These are phyloP conservation scores for Gaeumannomyces tritici DNA, from an alignment of 2,329 filamentous ascomycete species.

Conservation along the genomic window DNA sequence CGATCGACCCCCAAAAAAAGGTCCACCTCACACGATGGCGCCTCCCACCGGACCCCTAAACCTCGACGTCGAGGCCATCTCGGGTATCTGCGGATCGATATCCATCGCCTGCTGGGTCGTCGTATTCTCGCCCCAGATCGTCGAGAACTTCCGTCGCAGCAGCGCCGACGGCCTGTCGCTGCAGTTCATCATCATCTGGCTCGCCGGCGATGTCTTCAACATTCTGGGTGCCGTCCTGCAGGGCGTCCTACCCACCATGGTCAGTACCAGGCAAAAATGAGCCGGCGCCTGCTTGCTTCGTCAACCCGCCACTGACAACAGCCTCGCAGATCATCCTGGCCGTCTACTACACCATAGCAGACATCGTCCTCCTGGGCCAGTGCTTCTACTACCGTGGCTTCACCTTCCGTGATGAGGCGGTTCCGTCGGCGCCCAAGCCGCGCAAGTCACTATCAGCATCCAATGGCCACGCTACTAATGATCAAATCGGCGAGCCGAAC, in stretches of 20 bases:
- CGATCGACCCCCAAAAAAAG: neutral
- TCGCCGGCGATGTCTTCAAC: slow-evolving; percentile 59
- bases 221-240: slow-evolving; percentile 20
- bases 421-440: slow-evolving; percentile 29
- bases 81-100: slow-evolving; percentile 70
- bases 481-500: slow-evolving; percentile 20
- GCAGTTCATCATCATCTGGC: slow-evolving; percentile 88
- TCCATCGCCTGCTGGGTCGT: slow-evolving; percentile 98
- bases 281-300: too few species aligned
- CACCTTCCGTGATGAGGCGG: slow-evolving; percentile 47
- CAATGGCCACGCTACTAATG: slow-evolving; percentile 1
- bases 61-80: slow-evolving; percentile 82
- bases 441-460: slow-evolving; percentile 3
- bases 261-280: slow-evolving; percentile 19
- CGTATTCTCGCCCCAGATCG: slow-evolving; percentile 93
- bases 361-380: slow-evolving; percentile 64
- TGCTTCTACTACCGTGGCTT: slow-evolving; percentile 96
- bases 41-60: slow-evolving; percentile 49
- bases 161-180: slow-evolving; percentile 15
- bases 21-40: slow-evolving; percentile 29
- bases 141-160: slow-evolving; percentile 16
- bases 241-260: slow-evolving; percentile 87
- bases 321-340: slow-evolving; percentile 14
- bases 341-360: slow-evolving; percentile 16
- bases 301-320: neutral